A percentile compares a stretch with the other conserved stretches of the same genome.
phyloP scores from a whole-genome alignment of 352 stramenopile species.

The Pythium phragmiticola region DNA sequence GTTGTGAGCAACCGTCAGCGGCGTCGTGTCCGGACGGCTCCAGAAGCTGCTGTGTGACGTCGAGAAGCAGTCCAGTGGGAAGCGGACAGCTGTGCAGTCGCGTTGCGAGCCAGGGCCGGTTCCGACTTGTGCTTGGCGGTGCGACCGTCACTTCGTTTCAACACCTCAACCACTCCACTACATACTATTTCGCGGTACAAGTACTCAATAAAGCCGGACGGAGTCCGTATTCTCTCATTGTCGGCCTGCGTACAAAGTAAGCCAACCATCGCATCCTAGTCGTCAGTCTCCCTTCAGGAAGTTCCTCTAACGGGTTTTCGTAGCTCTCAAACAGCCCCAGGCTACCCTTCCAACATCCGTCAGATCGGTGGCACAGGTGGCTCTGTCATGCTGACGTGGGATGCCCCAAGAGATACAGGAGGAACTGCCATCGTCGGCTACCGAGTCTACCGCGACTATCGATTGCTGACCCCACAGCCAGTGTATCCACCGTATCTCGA shows the following conservation, averaged over 20 bases:
- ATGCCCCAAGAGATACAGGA: slow-evolving; percentile 37
- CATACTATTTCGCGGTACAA: slow-evolving; percentile 55
- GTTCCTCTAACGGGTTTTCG: neutral
- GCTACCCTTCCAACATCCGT: slow-evolving; percentile 34
- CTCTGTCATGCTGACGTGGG: slow-evolving; percentile 43
- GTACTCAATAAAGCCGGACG: slow-evolving; percentile 40
- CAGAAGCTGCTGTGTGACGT: slow-evolving; percentile 42
- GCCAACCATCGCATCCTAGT: neutral
- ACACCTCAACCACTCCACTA: slow-evolving; percentile 43
- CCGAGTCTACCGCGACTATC: slow-evolving; percentile 57
- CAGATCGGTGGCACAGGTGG: slow-evolving; percentile 38
- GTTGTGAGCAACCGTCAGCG: slow-evolving; percentile 25
- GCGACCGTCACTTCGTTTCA: slow-evolving; percentile 43
- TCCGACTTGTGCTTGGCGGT: slow-evolving; percentile 26
- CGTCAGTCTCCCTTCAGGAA: neutral
- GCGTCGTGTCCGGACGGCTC: slow-evolving; percentile 40
- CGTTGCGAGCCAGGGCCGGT: slow-evolving; percentile 9
- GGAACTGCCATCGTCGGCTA: slow-evolving; percentile 41
- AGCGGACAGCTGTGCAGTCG: slow-evolving; percentile 30
- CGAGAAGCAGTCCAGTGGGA: slow-evolving; percentile 16
- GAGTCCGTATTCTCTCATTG: slow-evolving; percentile 32
- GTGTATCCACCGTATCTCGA: slow-evolving; percentile 40
- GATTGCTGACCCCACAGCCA: slow-evolving; percentile 31
- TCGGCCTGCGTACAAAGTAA: slow-evolving; percentile 41
- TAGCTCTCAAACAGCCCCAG: slow-evolving; percentile 39